A percentile compares a stretch with the other conserved stretches of the same genome.
phyloP scores from a whole-genome alignment of 768 basidiomycete genomes.

The Amanita pseudoporphyria region DNA sequence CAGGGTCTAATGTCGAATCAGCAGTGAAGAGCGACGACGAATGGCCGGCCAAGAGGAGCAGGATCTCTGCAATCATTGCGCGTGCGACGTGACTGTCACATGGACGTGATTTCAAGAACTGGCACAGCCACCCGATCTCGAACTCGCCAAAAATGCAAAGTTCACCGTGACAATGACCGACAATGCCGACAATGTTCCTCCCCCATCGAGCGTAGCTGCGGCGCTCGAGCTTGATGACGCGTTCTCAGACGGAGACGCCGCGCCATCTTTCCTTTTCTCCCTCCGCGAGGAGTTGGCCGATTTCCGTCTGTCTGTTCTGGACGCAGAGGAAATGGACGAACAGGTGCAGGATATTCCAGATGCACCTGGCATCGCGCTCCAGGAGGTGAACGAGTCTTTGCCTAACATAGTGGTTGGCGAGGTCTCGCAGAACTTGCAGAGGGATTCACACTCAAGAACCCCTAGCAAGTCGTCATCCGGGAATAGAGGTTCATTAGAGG shows the following conservation, averaged over 20 bases:
- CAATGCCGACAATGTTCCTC: background rate
- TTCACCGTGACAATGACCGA: background rate
- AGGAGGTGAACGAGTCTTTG: background rate
- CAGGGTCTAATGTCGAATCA: conserved; percentile 49
- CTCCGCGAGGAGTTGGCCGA: conserved; percentile 54
- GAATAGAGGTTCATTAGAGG: background rate
- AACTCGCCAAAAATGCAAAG: background rate
- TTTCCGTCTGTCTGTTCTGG: background rate
- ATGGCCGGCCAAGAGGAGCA: conserved; percentile 83
- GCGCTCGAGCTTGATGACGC: conserved; percentile 53
- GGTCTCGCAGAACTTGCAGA: background rate
- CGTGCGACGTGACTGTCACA: conserved; percentile 1
- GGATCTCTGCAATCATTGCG: conserved; percentile 80
- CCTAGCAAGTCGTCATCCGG: background rate
- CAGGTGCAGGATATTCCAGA: background rate
- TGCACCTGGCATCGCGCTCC: background rate
- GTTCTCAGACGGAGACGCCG: conserved; percentile 51
- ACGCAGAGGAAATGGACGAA: background rate
- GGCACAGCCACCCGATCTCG: conserved; percentile 1
- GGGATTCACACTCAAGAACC: conserved; percentile 1
- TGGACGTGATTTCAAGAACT: no score
- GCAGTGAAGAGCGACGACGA: conserved; percentile 71
- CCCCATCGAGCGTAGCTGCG: conserved; percentile 5
- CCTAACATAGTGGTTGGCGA: background rate
- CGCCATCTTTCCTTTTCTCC: conserved; percentile 41